These are phyloP conservation scores for Rhodotorula sp. DNA, from an alignment of 1,284 basidiomycete species.

Conservation along the genomic window DNA sequence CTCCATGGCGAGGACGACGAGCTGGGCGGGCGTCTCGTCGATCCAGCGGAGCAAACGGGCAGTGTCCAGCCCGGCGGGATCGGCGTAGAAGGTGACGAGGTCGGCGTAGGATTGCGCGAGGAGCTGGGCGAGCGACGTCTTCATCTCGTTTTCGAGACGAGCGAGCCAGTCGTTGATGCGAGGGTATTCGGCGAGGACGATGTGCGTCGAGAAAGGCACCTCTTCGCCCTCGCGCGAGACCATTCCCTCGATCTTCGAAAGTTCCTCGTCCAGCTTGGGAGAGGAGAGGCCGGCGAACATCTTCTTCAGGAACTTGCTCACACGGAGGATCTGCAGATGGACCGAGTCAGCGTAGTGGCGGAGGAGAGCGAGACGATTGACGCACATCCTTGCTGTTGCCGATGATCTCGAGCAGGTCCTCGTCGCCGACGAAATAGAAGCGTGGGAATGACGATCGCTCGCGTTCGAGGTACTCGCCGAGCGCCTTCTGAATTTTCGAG, in stretches of 20 bases:
- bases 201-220: slow-evolving; percentile 77
- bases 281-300: slow-evolving; percentile 99
- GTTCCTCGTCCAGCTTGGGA: slow-evolving; percentile 75
- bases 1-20: slow-evolving; percentile 90
- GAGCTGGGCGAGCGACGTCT: slow-evolving; percentile 78
- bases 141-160: slow-evolving; percentile 90
- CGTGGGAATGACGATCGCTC: slow-evolving; percentile 97
- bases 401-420: slow-evolving; percentile 97
- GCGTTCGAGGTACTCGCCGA: slow-evolving; percentile 97
- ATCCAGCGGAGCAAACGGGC: slow-evolving; percentile 84
- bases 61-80: slow-evolving; percentile 52
- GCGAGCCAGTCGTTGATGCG: slow-evolving; percentile 99
- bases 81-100: slow-evolving; percentile 77
- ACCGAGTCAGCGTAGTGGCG: not conserved
- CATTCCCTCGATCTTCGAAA: slow-evolving; percentile 84
- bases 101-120: slow-evolving; percentile 77
- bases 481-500: slow-evolving; percentile 98
- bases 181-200: slow-evolving; percentile 84
- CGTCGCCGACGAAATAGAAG: slow-evolving; percentile 99
- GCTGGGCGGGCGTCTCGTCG: slow-evolving; percentile 88
- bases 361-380: not conserved
- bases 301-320: slow-evolving; percentile 99
- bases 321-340: slow-evolving; percentile 65
- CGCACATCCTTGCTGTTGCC: slow-evolving; percentile 90
- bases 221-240: slow-evolving; percentile 93